phyloP scores from a whole-genome alignment of 768 basidiomycete species.

The Cystofilobasidium bisporidii region DNA sequence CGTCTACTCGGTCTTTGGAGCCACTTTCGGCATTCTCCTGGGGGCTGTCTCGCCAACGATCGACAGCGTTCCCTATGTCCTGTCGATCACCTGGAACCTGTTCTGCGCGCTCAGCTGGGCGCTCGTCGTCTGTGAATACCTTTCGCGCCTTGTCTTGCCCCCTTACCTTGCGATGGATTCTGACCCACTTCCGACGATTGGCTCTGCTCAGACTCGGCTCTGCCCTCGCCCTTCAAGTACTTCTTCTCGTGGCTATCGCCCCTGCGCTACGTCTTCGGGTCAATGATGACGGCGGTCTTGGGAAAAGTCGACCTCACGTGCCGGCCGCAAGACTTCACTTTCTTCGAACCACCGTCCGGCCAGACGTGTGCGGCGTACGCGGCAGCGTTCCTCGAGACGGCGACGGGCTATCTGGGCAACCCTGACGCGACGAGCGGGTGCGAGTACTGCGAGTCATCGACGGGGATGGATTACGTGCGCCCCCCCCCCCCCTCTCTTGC shows the following conservation, averaged over 20 bases:
- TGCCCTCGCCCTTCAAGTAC: conserved; percentile 19
- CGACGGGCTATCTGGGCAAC: conserved; percentile 1
- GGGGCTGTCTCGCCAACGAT: conserved; percentile 23
- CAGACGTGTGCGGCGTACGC: conserved; percentile 12
- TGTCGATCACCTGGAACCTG: conserved; percentile 17
- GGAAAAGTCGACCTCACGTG: conserved; percentile 7
- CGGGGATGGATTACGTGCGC: conserved; percentile 14
- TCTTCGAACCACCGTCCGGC: conserved; percentile 11
- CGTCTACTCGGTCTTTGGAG: conserved; percentile 56
- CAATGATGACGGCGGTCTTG: conserved; percentile 9
- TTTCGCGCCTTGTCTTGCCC: background rate
- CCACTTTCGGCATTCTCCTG: conserved; percentile 9
- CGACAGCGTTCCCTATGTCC: conserved; percentile 6
- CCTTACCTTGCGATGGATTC: background rate
- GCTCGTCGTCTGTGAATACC: conserved; percentile 7
- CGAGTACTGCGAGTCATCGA: background rate
- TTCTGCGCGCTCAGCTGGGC: background rate
- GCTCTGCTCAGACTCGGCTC: background rate
- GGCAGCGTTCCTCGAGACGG: conserved; percentile 1
- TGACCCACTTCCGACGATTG: background rate
- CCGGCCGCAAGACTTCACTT: conserved; percentile 2
- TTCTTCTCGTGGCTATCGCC: conserved; percentile 27
- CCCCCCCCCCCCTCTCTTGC: no score
- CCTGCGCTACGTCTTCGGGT: conserved; percentile 18
- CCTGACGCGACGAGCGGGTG: background rate